Evolutionary conservation across 805 yeast species (phyloP).

Genomic region (Zygosaccharomyces bailii): DNA sequence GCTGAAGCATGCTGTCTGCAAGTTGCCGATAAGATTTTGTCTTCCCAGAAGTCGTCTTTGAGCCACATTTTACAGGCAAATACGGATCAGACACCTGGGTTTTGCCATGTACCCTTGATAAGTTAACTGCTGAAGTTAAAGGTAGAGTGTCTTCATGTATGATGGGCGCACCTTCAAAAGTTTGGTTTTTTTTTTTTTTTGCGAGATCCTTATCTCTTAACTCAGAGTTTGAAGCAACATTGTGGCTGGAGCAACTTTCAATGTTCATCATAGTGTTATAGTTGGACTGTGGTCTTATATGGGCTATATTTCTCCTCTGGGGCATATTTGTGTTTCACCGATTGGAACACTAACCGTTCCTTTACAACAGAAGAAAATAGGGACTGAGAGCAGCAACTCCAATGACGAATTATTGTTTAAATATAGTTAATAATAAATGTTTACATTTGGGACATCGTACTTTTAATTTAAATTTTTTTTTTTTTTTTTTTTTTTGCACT

Average conservation of each 20-base stretch:
- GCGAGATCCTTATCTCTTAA: slow-evolving; percentile 8
- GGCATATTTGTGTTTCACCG: slow-evolving; percentile 8
- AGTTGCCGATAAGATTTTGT: slow-evolving; percentile 7
- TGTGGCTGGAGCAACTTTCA: slow-evolving; percentile 23
- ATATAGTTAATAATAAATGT: too few species aligned
- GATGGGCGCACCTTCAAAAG: slow-evolving; percentile 18
- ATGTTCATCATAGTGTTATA: slow-evolving; percentile 10
- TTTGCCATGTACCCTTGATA: slow-evolving; percentile 8
- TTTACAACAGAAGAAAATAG: too few species aligned
- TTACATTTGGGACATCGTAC: too few species aligned
- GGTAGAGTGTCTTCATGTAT: slow-evolving; percentile 8
- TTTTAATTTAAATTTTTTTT: too few species aligned
- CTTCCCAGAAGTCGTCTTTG: slow-evolving; percentile 9
- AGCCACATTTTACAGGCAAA: slow-evolving; percentile 12
- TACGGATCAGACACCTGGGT: slow-evolving; percentile 13
- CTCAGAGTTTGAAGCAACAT: slow-evolving; percentile 10
- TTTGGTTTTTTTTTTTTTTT: slow-evolving; percentile 11
- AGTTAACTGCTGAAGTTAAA: slow-evolving; percentile 1
- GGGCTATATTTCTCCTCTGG: slow-evolving; percentile 10
- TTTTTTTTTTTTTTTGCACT: too few species aligned
- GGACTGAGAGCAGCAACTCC: neutral
- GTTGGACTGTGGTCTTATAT: slow-evolving; percentile 5
- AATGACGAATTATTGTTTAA: neutral
- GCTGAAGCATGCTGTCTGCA: slow-evolving; percentile 18
- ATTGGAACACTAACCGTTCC: neutral